phyloP scores from a whole-genome alignment of 495 filamentous ascomycete species.

The Aspergillus panamensis region DNA sequence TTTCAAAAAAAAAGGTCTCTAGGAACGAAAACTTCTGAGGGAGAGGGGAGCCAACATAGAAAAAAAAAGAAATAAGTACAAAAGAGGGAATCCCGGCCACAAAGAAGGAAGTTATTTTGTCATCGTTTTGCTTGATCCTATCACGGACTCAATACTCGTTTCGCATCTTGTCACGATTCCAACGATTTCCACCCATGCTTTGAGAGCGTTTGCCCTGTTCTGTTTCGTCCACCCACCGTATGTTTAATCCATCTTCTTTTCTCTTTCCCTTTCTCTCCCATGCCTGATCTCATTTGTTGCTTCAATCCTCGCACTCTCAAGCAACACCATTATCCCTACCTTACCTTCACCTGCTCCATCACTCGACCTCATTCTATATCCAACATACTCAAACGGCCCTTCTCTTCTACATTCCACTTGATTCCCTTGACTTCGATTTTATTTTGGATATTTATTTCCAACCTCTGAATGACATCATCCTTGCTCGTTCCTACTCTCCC shows the following conservation, averaged over 20 bases:
- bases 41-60: constrained; percentile 15
- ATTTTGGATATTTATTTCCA: background rate
- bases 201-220: constrained; percentile 35
- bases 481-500: constrained; percentile 5
- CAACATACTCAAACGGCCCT: background rate
- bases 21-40: constrained; percentile 26
- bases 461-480: background rate
- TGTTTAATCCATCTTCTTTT: constrained; percentile 21
- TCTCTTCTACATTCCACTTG: background rate
- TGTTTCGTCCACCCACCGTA: constrained; percentile 43
- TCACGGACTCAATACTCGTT: constrained; percentile 21
- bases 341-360: background rate
- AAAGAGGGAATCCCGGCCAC: constrained; percentile 15
- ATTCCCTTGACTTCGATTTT: background rate
- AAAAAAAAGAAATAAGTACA: constrained; percentile 17
- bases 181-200: constrained; percentile 34
- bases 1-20: constrained; percentile 17
- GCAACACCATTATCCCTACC: background rate
- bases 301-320: background rate
- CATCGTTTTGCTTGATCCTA: constrained; percentile 18
- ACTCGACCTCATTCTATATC: background rate
- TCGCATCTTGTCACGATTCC: constrained; percentile 27
- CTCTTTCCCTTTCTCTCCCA: constrained; percentile 2
- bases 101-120: constrained; percentile 7
- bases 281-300: constrained; percentile 2